phyloP scores from a whole-genome alignment of 768 basidiomycete genomes.

The Lactifluus hygrophoroides region DNA sequence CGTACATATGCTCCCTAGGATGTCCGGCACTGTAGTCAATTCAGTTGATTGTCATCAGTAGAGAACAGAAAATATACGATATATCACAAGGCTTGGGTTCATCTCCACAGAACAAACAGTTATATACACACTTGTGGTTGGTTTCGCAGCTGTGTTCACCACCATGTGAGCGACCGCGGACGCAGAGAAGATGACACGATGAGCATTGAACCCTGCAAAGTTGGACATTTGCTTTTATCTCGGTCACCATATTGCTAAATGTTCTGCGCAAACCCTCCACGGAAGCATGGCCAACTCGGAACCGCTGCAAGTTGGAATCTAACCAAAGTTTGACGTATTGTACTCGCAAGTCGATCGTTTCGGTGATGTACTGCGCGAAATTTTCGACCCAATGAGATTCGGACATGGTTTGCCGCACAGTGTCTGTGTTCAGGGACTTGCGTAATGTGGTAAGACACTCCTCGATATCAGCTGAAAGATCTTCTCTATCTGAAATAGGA shows the following conservation, averaged over 20 bases:
- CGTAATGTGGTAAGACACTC: conserved; percentile 20
- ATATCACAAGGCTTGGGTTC: conserved; percentile 33
- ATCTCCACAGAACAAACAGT: conserved; percentile 37
- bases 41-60: not conserved
- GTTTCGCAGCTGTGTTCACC: conserved; percentile 41
- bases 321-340: conserved; percentile 45
- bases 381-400: conserved; percentile 39
- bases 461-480: conserved; percentile 22
- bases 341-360: conserved; percentile 36
- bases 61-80: conserved; percentile 30
- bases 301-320: conserved; percentile 37
- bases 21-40: conserved; percentile 44
- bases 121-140: conserved; percentile 36
- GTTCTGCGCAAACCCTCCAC: conserved; percentile 38
- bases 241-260: conserved; percentile 35
- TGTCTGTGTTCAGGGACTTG: conserved; percentile 27
- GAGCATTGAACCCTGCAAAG: conserved; percentile 42
- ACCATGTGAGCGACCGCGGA: conserved; percentile 38
- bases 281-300: conserved; percentile 35
- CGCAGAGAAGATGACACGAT: conserved; percentile 40
- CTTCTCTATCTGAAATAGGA: conserved; percentile 23
- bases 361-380: conserved; percentile 29
- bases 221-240: conserved; percentile 37
- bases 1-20: conserved; percentile 45
- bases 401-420: conserved; percentile 27